phyloP scores from a whole-genome alignment of 257 asterid genomes.

The Paulownia fortunei region DNA sequence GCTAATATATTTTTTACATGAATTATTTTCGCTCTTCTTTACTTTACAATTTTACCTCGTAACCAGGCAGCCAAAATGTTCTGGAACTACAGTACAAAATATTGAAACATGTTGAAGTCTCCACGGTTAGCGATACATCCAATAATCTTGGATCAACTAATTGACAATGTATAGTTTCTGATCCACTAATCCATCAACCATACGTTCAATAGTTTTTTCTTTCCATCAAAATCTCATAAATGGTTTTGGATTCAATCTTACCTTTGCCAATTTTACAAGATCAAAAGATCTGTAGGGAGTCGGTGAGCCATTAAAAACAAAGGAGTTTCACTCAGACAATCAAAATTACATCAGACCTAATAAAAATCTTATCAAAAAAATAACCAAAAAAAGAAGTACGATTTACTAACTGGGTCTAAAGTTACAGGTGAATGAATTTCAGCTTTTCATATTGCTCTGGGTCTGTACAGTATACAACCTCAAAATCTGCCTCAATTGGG shows the following conservation, averaged over 20 bases:
- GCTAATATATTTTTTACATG: no score
- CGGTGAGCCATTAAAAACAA: background rate
- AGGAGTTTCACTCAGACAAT: background rate
- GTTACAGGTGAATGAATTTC: slow-evolving; percentile 12
- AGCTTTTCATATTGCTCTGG: slow-evolving; percentile 15
- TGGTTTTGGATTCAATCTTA: background rate
- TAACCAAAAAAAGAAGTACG: background rate
- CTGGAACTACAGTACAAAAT: no score
- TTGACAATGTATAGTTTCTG: no score
- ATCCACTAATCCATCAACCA: background rate
- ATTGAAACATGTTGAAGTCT: no score
- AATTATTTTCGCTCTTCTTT: no score
- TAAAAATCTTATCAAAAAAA: background rate
- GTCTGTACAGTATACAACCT: slow-evolving; percentile 58
- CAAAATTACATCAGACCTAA: slow-evolving; percentile 21
- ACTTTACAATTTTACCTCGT: no score
- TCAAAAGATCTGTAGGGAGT: background rate
- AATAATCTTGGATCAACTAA: no score
- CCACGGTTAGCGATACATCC: no score
- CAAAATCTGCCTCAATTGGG: slow-evolving; percentile 24
- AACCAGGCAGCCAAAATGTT: no score
- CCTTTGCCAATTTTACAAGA: background rate
- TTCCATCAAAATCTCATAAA: background rate
- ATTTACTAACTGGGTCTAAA: slow-evolving; percentile 28
- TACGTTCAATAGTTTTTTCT: background rate